Base-by-base conservation (phyloP, 1,284 basidiomycete species). In the Tilletia setariae region DNA sequence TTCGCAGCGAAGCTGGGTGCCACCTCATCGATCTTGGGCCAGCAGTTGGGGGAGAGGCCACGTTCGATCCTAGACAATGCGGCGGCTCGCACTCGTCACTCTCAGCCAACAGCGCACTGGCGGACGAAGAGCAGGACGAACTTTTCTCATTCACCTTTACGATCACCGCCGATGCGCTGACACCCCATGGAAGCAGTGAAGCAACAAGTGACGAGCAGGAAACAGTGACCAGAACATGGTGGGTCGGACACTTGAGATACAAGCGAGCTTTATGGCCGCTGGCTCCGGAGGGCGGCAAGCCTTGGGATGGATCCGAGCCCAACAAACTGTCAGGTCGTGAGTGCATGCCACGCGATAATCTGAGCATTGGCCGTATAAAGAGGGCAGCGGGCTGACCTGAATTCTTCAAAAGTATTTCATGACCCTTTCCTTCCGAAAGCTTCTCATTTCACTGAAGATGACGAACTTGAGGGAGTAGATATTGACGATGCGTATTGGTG, bases 211-310 rank as follows among this genome's bases (percentile, higher is more conserved):
- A 32, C 15, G 11, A 64, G 53, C 11, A 56, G 44, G 35, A 64
- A 16, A 23, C 66, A 46, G 64, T 70, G 11, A 1, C 25, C 11
- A 47, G 70, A 28, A 69, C 67, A 2, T 79, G 73, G 67, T 79
- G 77, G 77, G 66, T 77, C 30, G 77, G 69, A 2, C 73, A 79
- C 25, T 47, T 79, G 42, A 65, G 67, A 6, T 40, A 72, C 28
- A 65, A 67, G 16, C 72, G 77, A 1, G 74, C 74, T 0, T 70
- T 64, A 1, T 79, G 77, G 77, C 77, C 77, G 3, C 68, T 79
- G 67, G 70, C 70, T 35, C 72, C 66, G 8, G 61, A 74, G 15
- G 72, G 74, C n/a, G n/a, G 67, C 7, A 28, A 28, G 11, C 70
- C 69, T 2, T 73, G 74, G 73, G 70, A 72, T 62, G 65, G 67